A percentile compares a stretch with the other conserved stretches of the same genome.
These are phyloP conservation scores for Pichia sp. DNA, from an alignment of 1,139 yeast genomes.

Conservation along the genomic window DNA sequence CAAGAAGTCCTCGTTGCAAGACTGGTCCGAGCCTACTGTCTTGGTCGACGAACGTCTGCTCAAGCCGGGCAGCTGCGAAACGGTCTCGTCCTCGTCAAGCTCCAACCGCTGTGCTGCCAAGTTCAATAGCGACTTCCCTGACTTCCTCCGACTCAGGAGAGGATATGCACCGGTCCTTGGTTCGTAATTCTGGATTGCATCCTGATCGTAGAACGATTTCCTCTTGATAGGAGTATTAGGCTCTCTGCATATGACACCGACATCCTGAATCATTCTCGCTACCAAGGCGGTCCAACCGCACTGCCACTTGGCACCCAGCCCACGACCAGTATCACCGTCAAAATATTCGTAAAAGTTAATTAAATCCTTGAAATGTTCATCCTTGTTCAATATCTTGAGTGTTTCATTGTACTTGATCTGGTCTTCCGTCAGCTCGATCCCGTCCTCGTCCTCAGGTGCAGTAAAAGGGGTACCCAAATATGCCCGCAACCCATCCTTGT, in stretches of 20 bases:
- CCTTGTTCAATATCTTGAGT: slow-evolving; percentile 50
- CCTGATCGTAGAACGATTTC: slow-evolving; percentile 31
- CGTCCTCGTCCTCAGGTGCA: slow-evolving; percentile 32
- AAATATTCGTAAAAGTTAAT: slow-evolving; percentile 85
- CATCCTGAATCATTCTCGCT: slow-evolving; percentile 91
- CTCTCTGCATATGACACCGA: slow-evolving; percentile 62
- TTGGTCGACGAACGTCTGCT: slow-evolving; percentile 30
- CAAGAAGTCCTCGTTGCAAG: slow-evolving; percentile 41
- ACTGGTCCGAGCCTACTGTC: slow-evolving; percentile 26
- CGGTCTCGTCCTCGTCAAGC: slow-evolving; percentile 56
- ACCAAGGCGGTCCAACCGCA: slow-evolving; percentile 97
- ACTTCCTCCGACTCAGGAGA: slow-evolving; percentile 49
- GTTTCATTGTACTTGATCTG: slow-evolving; percentile 29
- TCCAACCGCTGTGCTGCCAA: slow-evolving; percentile 66
- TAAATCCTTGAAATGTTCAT: slow-evolving; percentile 71
- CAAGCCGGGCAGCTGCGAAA: slow-evolving; percentile 29
- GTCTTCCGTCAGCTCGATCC: slow-evolving; percentile 24
- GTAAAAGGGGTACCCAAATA: slow-evolving; percentile 52
- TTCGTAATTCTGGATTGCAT: slow-evolving; percentile 47
- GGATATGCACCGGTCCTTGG: slow-evolving; percentile 47
- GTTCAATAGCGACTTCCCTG: slow-evolving; percentile 66
- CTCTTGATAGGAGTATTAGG: slow-evolving; percentile 36
- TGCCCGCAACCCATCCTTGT: slow-evolving; percentile 68
- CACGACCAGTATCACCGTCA: slow-evolving; percentile 94
- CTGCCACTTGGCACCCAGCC: slow-evolving; percentile 93